Conservation (phyloP, 345 rosid species). For the Arabidopsis arenosa region DNA sequence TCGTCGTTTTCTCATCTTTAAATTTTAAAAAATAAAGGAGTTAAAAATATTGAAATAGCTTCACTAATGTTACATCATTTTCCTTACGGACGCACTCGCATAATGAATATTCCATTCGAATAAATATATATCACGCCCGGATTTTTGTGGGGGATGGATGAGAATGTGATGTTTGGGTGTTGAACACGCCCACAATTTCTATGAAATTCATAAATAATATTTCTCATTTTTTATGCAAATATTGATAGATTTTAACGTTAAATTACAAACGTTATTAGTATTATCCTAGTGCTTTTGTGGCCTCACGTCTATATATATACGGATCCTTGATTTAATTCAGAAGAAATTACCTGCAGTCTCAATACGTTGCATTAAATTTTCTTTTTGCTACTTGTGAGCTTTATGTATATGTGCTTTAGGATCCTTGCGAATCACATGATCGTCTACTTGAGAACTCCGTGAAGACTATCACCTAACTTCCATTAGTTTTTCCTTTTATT, state of each 20-base stretch:
- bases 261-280: neutral
- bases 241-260: neutral
- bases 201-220: neutral
- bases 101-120: slow-evolving; percentile 36
- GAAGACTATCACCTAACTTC: slow-evolving; percentile 35
- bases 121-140: slow-evolving; percentile 27
- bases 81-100: slow-evolving; percentile 42
- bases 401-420: neutral
- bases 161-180: slow-evolving; percentile 33
- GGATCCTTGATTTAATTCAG: neutral
- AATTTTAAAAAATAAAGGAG: neutral
- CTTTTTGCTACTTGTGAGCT: neutral
- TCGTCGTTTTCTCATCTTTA: slow-evolving; percentile 25
- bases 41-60: neutral
- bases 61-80: slow-evolving; percentile 42
- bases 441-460: slow-evolving; percentile 39
- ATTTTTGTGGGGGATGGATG: slow-evolving; percentile 38
- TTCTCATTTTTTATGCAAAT: neutral
- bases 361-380: slow-evolving; percentile 14
- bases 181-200: slow-evolving; percentile 18
- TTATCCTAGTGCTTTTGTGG: slow-evolving; percentile 16
- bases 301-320: neutral
- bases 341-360: neutral
- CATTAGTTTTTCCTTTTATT: neutral
- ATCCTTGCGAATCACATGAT: slow-evolving; percentile 41